These are phyloP conservation scores for Trichoderma breve DNA, from an alignment of 2,329 filamentous ascomycete species.

Conservation along the genomic window DNA sequence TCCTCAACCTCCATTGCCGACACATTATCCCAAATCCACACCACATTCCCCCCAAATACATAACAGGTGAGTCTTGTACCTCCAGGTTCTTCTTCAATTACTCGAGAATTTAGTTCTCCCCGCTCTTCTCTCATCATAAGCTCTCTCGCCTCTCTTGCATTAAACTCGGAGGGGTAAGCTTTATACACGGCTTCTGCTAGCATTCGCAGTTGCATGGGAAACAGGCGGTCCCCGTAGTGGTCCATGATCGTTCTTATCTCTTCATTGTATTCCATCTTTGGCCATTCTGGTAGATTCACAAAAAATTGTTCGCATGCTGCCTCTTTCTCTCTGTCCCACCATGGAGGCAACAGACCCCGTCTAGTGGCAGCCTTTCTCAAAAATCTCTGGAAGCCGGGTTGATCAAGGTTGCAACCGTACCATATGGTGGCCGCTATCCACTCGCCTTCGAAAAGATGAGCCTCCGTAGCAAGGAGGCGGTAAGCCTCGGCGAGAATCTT, in stretches of 20 bases:
- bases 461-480: constrained; percentile 45
- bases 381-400: neutral
- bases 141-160: too few relatives aligned
- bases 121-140: constrained; percentile 28
- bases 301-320: neutral
- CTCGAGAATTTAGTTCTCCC: neutral
- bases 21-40: too few relatives aligned
- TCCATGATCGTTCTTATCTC: constrained; percentile 38
- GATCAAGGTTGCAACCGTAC: too few relatives aligned
- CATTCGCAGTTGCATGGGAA: constrained; percentile 52
- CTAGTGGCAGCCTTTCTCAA: constrained; percentile 30
- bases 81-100: too few relatives aligned
- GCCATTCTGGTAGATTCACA: too few relatives aligned
- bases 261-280: too few relatives aligned
- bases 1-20: too few relatives aligned
- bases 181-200: constrained; percentile 42
- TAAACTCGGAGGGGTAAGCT: too few relatives aligned
- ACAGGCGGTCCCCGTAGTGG: constrained; percentile 42
- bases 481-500: constrained; percentile 47
- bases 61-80: too few relatives aligned
- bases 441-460: constrained; percentile 27
- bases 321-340: constrained; percentile 45
- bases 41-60: too few relatives aligned
- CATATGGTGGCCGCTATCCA: too few relatives aligned
- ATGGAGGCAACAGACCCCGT: constrained; percentile 40